Evolutionary conservation across 2,329 filamentous ascomycete species (phyloP).

Genomic region (Ceratocystis ficicola): DNA sequence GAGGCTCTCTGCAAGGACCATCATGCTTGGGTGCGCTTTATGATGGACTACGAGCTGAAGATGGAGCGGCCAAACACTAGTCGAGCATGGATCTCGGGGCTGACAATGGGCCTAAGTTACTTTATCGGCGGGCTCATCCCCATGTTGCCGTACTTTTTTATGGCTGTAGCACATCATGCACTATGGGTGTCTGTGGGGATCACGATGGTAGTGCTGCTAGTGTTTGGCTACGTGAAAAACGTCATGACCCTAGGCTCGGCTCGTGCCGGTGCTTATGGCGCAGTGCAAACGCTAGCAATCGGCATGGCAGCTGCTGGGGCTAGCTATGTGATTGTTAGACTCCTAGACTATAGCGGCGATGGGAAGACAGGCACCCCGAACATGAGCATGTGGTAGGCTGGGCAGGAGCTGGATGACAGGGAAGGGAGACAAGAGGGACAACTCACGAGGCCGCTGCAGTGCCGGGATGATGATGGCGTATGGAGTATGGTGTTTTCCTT

Average conservation of each 20-base stretch:
- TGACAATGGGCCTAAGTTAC: conserved; percentile 57
- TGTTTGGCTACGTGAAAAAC: conserved; percentile 56
- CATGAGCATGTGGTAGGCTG: neutral
- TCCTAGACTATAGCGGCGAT: conserved; percentile 34
- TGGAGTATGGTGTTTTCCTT: neutral
- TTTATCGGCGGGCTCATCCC: conserved; percentile 60
- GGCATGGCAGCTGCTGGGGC: conserved; percentile 54
- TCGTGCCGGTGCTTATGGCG: conserved; percentile 44
- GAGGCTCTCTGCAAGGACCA: conserved; percentile 38
- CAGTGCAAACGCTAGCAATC: conserved; percentile 51
- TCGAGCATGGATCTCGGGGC: conserved; percentile 42
- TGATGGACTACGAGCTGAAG: conserved; percentile 47
- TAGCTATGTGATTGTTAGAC: conserved; percentile 49
- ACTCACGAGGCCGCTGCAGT: neutral
- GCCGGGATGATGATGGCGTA: neutral
- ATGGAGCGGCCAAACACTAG: conserved; percentile 36
- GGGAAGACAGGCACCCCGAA: neutral
- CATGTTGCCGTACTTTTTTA: conserved; percentile 56
- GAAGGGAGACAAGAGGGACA: neutral
- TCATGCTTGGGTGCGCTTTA: conserved; percentile 42
- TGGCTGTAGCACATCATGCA: conserved; percentile 35
- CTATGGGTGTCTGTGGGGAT: conserved; percentile 49
- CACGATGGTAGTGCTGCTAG: conserved; percentile 48
- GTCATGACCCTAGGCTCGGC: conserved; percentile 34
- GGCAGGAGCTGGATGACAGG: neutral